phyloP scores from a whole-genome alignment of 352 stramenopile genomes.

The Globisporangium polare region DNA sequence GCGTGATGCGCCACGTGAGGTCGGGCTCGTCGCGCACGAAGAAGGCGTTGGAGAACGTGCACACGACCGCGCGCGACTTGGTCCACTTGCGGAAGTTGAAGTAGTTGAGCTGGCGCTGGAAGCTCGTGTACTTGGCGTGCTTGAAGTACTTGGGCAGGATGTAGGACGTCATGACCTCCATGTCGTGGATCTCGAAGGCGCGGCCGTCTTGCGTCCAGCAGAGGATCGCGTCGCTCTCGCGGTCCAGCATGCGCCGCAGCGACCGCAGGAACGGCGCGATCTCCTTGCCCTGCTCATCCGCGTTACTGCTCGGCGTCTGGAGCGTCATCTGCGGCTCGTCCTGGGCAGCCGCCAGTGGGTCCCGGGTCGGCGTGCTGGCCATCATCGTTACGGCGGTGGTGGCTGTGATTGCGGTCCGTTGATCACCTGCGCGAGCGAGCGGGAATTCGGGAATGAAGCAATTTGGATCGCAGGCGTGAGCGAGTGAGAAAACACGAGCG shows the following conservation, averaged over 20 bases:
- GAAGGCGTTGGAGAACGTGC: slow-evolving; percentile 74
- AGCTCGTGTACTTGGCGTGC: slow-evolving; percentile 87
- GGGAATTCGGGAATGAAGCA: slow-evolving; percentile 9
- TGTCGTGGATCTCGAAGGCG: slow-evolving; percentile 71
- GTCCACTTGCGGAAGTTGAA: slow-evolving; percentile 89
- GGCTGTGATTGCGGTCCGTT: not conserved
- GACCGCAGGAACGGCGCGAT: slow-evolving; percentile 60
- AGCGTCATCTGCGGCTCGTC: not conserved
- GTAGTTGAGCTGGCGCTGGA: slow-evolving; percentile 91
- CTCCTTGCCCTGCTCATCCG: slow-evolving; percentile 31
- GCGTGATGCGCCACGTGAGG: slow-evolving; percentile 59
- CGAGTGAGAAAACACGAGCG: slow-evolving; percentile 6
- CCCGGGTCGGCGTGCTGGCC: not conserved
- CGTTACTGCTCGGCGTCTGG: not conserved
- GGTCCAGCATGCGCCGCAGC: slow-evolving; percentile 54
- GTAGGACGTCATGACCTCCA: slow-evolving; percentile 63
- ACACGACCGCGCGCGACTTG: slow-evolving; percentile 64
- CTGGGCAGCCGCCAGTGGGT: not conserved
- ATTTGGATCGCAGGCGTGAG: not conserved
- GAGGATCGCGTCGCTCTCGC: slow-evolving; percentile 45
- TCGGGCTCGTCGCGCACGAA: slow-evolving; percentile 60
- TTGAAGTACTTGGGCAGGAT: slow-evolving; percentile 92
- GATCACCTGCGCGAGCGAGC: not conserved
- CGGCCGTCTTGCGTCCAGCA: slow-evolving; percentile 52
- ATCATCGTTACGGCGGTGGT: not conserved